phyloP scores from a whole-genome alignment of 2,329 filamentous ascomycete genomes.

The Blastomyces silverae region DNA sequence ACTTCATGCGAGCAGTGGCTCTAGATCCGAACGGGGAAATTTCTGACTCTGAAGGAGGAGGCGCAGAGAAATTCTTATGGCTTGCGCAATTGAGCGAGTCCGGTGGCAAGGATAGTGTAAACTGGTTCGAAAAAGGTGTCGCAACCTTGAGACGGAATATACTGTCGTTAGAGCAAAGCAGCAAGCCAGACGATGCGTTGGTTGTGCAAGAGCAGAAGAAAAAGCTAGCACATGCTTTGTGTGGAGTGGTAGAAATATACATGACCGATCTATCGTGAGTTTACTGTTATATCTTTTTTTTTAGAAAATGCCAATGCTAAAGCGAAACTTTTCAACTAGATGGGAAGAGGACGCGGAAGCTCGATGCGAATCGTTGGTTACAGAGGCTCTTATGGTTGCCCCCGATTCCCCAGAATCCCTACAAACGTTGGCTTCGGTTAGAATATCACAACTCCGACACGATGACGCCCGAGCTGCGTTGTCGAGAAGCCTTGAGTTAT shows the following conservation, averaged over 20 bases:
- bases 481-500: constrained; percentile 69
- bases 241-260: constrained; percentile 91
- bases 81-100: constrained; percentile 76
- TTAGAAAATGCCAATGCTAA: constrained; percentile 6
- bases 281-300: neutral
- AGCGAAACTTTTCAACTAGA: constrained; percentile 27
- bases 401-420: constrained; percentile 80
- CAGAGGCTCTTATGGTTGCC: constrained; percentile 79
- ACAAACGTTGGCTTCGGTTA: constrained; percentile 88
- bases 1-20: constrained; percentile 65
- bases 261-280: constrained; percentile 91
- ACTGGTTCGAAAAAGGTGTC: constrained; percentile 60
- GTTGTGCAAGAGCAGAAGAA: constrained; percentile 63
- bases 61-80: constrained; percentile 90
- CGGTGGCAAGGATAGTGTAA: constrained; percentile 54
- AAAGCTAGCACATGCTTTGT: constrained; percentile 85
- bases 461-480: constrained; percentile 78
- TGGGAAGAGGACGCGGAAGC: constrained; percentile 85
- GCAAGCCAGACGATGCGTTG: constrained; percentile 33
- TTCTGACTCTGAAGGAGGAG: constrained; percentile 66
- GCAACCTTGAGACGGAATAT: constrained; percentile 66
- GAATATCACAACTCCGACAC: constrained; percentile 74
- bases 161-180: constrained; percentile 52
- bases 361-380: constrained; percentile 79
- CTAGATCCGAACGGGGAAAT: constrained; percentile 69